These are phyloP conservation scores for Pelargonium australe DNA, from an alignment of 441 rosid genomes.

Conservation along the genomic window DNA sequence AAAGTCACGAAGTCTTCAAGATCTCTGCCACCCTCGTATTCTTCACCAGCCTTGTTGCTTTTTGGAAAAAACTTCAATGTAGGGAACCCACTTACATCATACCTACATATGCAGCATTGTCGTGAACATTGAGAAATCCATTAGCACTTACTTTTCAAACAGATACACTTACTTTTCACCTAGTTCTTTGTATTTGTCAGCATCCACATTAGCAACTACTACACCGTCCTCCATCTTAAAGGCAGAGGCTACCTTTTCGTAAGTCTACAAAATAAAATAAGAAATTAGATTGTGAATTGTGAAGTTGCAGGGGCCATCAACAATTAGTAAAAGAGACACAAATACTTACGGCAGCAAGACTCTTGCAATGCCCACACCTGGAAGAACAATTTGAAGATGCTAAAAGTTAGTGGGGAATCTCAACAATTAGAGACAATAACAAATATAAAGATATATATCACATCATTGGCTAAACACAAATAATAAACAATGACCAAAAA, in stretches of 20 bases:
- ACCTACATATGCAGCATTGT: constrained; percentile 35
- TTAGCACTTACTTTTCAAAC: no score
- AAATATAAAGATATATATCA: constrained; percentile 3
- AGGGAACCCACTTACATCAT: constrained; percentile 87
- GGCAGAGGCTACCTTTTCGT: constrained; percentile 83
- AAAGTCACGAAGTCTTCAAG: constrained; percentile 76
- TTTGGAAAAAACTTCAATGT: constrained; percentile 84
- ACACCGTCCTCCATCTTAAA: constrained; percentile 70
- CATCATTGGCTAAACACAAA: background rate
- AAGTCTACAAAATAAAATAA: constrained; percentile 37
- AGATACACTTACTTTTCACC: constrained; percentile 63
- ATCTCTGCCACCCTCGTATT: constrained; percentile 80
- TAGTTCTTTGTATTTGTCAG: constrained; percentile 68
- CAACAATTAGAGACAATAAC: background rate
- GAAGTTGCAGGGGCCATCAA: constrained; percentile 7
- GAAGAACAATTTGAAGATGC: constrained; percentile 17
- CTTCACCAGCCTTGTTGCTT: constrained; percentile 87
- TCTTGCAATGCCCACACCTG: constrained; percentile 81
- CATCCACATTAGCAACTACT: constrained; percentile 83
- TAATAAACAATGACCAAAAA: background rate
- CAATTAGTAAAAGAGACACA: constrained; percentile 4
- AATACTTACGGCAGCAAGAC: constrained; percentile 64
- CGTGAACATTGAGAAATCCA: constrained; percentile 9
- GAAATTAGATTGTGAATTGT: constrained; percentile 4
- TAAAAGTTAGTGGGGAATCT: constrained; percentile 6